Base-by-base conservation (phyloP, 805 yeast genomes). In the Lachancea nothofagi region DNA sequence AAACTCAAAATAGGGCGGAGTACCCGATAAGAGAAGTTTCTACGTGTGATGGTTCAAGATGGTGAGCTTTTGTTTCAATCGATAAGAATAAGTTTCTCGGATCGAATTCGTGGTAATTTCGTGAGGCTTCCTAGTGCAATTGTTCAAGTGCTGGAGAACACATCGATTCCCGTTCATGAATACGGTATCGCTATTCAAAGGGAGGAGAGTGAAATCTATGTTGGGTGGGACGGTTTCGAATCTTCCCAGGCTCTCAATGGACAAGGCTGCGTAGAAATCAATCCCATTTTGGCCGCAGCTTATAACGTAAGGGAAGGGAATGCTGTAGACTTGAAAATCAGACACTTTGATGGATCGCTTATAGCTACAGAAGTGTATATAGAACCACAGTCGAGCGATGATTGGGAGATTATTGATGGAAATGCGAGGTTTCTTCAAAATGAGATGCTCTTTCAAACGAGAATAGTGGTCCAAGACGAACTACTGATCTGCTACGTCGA, bases 321-420 rank as follows among this genome's bases (percentile, higher is more conserved):
- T 10, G 29, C 29, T 6, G 48, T 49, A 2, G 41, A 41, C 14
- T 28, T 55, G 15, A 27, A 28, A 3, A 35, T 57, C 12, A 43
- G 45, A 19, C 41, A 40, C 9, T 54, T 45, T 28, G 51, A 41
- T 13, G 38, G 35, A 5, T 21, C 33, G 4, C 34, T 25, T 6
- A 35, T 38, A 12, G 77, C 87, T 1, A 65, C 69, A 5, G 75
- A 78, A 3, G 78, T 89, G 2, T 78, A 75, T 51, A 70, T 90
- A 31, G 96, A 85, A 52, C 97, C 97, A 0, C 62, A 74, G 14
- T 71, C 85, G 0, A 60, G 79, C 2, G 71, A 81, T 4, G 98
- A 90, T 55, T 90, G 97, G 97, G 97, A 89, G 48, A 65, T 85
- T 20, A 83, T 88, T 2, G 96, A 89, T 54, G 61, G 83, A 2